These are phyloP conservation scores for Zasmidium cellare DNA, from an alignment of 2,329 filamentous ascomycete genomes.

Conservation along the genomic window DNA sequence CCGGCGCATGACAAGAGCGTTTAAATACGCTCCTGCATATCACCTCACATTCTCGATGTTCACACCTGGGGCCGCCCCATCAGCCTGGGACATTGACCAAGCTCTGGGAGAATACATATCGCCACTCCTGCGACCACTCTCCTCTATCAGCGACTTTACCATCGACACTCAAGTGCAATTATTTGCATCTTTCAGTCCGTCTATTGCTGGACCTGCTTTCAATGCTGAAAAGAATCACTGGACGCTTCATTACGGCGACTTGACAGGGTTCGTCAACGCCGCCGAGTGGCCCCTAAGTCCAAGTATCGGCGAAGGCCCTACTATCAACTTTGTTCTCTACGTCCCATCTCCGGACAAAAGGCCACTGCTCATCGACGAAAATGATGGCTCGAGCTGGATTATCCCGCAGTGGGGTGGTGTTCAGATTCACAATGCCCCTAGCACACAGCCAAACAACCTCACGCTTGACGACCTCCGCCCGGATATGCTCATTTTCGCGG, in stretches of 20 bases:
- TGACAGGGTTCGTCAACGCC: conserved; percentile 94
- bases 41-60: conserved; percentile 96
- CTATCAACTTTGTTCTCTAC: conserved; percentile 93
- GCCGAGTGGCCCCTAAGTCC: conserved; percentile 96
- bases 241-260: conserved; percentile 76
- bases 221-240: conserved; percentile 58
- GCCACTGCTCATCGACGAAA: conserved; percentile 61
- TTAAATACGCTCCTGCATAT: conserved; percentile 92
- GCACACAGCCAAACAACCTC: conserved; percentile 49
- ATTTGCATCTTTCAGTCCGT: conserved; percentile 71
- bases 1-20: conserved; percentile 73
- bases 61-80: conserved; percentile 73
- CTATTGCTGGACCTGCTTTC: conserved; percentile 58
- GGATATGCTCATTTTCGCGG: conserved; percentile 84
- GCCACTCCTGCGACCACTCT: conserved; percentile 76
- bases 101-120: conserved; percentile 79
- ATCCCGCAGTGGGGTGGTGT: conserved; percentile 94
- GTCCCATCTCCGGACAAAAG: conserved; percentile 69
- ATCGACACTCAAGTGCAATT: conserved; percentile 95
- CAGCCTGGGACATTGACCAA: conserved; percentile 85
- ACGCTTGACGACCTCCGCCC: conserved; percentile 68
- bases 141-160: conserved; percentile 88
- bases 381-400: conserved; percentile 75
- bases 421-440: conserved; percentile 63
- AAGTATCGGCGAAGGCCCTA: conserved; percentile 89